Base-by-base conservation (phyloP, 179 eudicot genomes). In the Pouteria campechiana region DNA sequence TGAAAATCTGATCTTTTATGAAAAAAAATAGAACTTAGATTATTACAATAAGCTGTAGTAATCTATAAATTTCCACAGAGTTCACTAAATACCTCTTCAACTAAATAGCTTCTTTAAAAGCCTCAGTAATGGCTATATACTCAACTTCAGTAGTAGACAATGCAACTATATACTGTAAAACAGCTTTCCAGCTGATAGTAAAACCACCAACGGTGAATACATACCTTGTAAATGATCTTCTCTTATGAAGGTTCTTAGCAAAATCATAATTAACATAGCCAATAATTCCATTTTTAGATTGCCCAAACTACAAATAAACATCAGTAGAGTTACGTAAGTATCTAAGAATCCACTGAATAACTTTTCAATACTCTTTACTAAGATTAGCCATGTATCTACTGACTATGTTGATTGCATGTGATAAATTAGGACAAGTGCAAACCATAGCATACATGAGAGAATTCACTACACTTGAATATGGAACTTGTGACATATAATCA, bases 91-190 rank as follows among this genome's bases (percentile, higher is more conserved):
- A 13, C 13, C 15, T 6, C 4, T 36, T 36, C 40, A 36, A 36
- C 12, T 43, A 34, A 8, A 48, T 34, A 19, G 4, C 44, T 36
- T 36, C 38, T 22, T 48, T 48, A 0, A 7, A 6, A 19, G 1
- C 41, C n/a, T 33, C 3, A 2, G 42, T 48, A 33, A 12, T 24
- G 7, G 15, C 54, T 32, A 48, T 48, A 13, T 34, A 35, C 32
- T 32, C 40, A 3, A 17, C 40, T 17, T 36, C 11, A 6, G 15
- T 36, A 36, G 40, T 12, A 36, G 5, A 12, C 15, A 36, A 36
- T 6, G 20, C n/a, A 30, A 45, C 37, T 45, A 17, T 27, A n/a
- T n/a, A n/a, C 17, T 37, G 18, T 6, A 37, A 14, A 37, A 14
- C 4, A 14, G 13, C 22, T 11, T 20, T 7, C 28, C 45, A 25